Base-by-base conservation (phyloP, 2,329 filamentous ascomycete genomes). In the Ascochyta fabae region DNA sequence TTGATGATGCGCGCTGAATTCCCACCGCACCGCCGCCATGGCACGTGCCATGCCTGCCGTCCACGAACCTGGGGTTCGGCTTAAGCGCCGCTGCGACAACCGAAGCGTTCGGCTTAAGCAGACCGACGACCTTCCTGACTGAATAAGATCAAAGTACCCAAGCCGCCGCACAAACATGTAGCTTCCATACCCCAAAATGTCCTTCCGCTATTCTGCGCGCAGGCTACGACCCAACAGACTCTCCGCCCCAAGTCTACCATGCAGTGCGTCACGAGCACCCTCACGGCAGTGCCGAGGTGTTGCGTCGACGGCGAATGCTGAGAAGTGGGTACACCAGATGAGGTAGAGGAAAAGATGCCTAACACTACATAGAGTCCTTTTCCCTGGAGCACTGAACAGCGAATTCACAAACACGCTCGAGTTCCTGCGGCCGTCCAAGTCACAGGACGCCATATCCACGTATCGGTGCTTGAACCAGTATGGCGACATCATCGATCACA, bases 381-480 rank as follows among this genome's bases (percentile, higher is more conserved):
- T 99, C 65, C 95, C 95, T 0, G 95, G 95, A n/a, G 95, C 95
- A 0, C 82, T 98, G 47, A 94, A 97, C 75, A 96, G 92, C 74
- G 91, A 91, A 60, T 99, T 99, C 77, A 96, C 91, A 4, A 88
- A 85, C 62, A 81, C 83, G 0, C 88, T 98, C 76, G 81, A 84
- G 36, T 98, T 96, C 76, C 85, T 91, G 51, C 84, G 86, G 45
- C 90, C 93, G 0, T 84, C 87, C 36, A 54, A 66, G 39, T 85
- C 87, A 48, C 84, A 88, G 66, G 81, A 87, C 31, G 88, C 92
- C 5, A 89, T 99, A 71, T 87, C 93, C 24, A 98, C 95, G 4
- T 99, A 96, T 80, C 89, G 95, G 44, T 87, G 94, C 24, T 88
- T 99, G 71, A 90, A 96, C 75, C 92, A 96, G 65, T 87, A 97